Evolutionary conservation across 768 basidiomycete genomes (phyloP), one percentile per base, ranked within the genome.

Genomic region (Calvatia gigantea): DNA sequence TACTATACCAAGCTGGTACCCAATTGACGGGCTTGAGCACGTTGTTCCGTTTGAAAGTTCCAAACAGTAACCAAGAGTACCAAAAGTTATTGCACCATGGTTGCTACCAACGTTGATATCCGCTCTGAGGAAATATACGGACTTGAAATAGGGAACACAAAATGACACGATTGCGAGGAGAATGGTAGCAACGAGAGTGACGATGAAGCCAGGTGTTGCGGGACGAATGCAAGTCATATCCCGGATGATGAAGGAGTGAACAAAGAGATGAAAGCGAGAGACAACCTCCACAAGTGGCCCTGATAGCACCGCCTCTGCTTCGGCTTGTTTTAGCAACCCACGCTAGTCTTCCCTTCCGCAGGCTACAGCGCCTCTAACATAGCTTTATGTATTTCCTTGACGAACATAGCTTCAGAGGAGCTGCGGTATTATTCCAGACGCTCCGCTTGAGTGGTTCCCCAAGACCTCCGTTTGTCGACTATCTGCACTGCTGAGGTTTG

Each of bases 151-250:
- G 0, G 96, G 97, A 7, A 94, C 91, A 52, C 87, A 90, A 73
- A 98, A 96, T 38, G 89, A 86, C 21, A 95, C 94, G 42, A 96
- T 70, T 14, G 87, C 88, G 54, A 98, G 82, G 41, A 96, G 76
- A 56, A 80, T 69, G 6, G 93, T 86, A 0, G 94, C 91, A n/a
- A 76, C 67, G 50, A 92, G 79, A 17, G 91, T 94, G 60, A 92
- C 77, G 48, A 96, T 38, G 65, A 94, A 93, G 38, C 94, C 95
- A 31, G 94, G 93, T 1, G 92, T 96, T 6, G 94, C 94, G 55
- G 90, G 91, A 41, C 89, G 85, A 58, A 94, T 77, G 62, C 74
- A 63, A 58, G 81, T 75, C 88, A 89, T 88, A 47, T 45, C 60
- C 46, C 33, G 47, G 42, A 57, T 44, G 29, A 31, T 31, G 32